These are phyloP conservation scores for Parmelia sp. DNA, from an alignment of 495 filamentous ascomycete species.

Conservation along the genomic window DNA sequence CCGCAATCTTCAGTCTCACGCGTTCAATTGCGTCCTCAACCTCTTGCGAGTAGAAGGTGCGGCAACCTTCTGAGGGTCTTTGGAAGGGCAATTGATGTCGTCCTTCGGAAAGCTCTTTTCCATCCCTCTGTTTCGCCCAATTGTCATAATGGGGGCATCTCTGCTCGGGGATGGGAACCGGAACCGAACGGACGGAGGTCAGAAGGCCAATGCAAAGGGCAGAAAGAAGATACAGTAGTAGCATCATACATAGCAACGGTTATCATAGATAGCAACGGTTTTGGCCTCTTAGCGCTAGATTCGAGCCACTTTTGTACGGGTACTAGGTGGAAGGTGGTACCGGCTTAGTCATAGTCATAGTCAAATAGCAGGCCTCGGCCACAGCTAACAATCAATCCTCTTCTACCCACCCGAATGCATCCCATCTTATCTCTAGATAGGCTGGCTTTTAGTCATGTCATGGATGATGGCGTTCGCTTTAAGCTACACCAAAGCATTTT, in stretches of 20 bases:
- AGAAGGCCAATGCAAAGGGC: background rate
- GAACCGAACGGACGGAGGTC: background rate
- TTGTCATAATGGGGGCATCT: conserved; percentile 35
- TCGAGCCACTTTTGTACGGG: too few relatives aligned
- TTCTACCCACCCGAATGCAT: too few relatives aligned
- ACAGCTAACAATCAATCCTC: too few relatives aligned
- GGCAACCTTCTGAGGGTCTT: conserved; percentile 50
- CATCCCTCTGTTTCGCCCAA: conserved; percentile 33
- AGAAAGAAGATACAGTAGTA: background rate
- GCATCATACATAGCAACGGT: background rate
- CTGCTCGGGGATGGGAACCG: conserved; percentile 3
- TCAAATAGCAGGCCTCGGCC: too few relatives aligned
- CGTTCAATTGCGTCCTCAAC: conserved; percentile 50
- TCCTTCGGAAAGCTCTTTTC: conserved; percentile 33
- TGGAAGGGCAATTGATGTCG: conserved; percentile 47
- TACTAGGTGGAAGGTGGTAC: too few relatives aligned
- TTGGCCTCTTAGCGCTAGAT: background rate
- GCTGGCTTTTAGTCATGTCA: too few relatives aligned
- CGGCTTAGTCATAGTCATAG: too few relatives aligned
- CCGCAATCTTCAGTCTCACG: conserved; percentile 44
- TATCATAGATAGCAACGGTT: background rate
- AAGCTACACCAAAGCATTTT: too few relatives aligned
- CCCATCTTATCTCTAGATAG: too few relatives aligned
- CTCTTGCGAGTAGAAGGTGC: conserved; percentile 51
- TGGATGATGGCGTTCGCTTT: too few relatives aligned